Evolutionary conservation across 176 grass and related monocot genomes (phyloP), one percentile per base, ranked within the genome.

Genomic region (Themeda triandra): DNA sequence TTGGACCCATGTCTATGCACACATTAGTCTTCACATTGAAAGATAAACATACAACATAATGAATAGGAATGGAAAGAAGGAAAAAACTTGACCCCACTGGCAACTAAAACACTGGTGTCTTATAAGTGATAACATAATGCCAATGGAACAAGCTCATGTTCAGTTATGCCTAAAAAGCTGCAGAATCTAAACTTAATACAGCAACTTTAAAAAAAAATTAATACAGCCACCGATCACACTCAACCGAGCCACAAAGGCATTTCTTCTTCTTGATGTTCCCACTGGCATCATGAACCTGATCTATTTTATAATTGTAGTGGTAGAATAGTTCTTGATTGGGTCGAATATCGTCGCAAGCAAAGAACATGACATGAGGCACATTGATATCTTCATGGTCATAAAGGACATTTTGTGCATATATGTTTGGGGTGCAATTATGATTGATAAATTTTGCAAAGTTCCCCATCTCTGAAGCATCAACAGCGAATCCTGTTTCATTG

Each of bases 241-340:
- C 91, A 53, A 42, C 24, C 54, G 91, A 91, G 46, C 94, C 91
- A 68, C 89, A 88, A 64, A 85, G 88, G 46, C 91, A 97, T 67
- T 88, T 74, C 80, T 90, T 92, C 69, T 91, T 96, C 89, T 91
- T 96, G 71, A 96, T 89, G 85, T 96, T 93, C 67, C 94, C 94
- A 81, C 88, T 72, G n/a, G 67, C 51, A 76, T 96, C 94, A 89
- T 96, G 80, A 63, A 96, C 94, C 70, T 91, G 86, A 89, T 93
- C 94, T 63, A 91, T 87, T 32, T 73, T 68, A 81, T 96, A 96
- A 68, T 96, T 96, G 81, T 96, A 96, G 78, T 96, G 88, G 81
- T 93, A 96, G 2, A 86, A 19, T n/a, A 96, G 78, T 71, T 93
- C 91, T 79, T 91, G 71, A 58, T 80, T 51, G 14, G 89, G 76